phyloP scores from a whole-genome alignment of 2,329 filamentous ascomycete genomes.

The Talaromyces atroroseus region DNA sequence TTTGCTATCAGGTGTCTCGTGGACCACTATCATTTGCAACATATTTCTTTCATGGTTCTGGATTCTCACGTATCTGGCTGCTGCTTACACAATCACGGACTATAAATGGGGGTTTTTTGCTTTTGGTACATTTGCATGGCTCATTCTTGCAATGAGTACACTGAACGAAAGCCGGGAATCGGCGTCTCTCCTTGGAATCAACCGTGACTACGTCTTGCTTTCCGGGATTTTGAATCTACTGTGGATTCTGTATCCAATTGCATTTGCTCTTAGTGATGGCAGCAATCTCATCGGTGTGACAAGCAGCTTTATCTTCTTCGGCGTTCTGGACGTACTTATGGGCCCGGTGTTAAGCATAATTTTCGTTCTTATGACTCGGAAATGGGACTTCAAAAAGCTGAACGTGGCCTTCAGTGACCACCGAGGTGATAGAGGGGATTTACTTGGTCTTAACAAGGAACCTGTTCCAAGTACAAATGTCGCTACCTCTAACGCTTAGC shows the following conservation, averaged over 20 bases:
- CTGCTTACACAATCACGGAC: constrained; percentile 43
- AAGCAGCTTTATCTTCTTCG: constrained; percentile 47
- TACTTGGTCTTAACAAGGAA: neutral
- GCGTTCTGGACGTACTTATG: constrained; percentile 49
- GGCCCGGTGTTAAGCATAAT: constrained; percentile 42
- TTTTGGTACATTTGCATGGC: constrained; percentile 47
- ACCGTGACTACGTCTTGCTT: constrained; percentile 43
- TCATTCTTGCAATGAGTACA: constrained; percentile 45
- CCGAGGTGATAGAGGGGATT: constrained; percentile 1
- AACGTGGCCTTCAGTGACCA: constrained; percentile 51
- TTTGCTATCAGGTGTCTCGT: constrained; percentile 49
- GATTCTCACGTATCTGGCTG: constrained; percentile 47
- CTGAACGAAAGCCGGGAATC: constrained; percentile 35
- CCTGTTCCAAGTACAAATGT: neutral
- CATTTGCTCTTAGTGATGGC: constrained; percentile 50
- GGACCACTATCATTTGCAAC: constrained; percentile 52
- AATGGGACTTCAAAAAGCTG: constrained; percentile 50
- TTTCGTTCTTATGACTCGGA: constrained; percentile 24
- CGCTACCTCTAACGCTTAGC: neutral
- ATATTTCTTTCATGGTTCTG: constrained; percentile 49
- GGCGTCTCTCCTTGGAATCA: constrained; percentile 40
- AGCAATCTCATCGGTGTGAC: constrained; percentile 48
- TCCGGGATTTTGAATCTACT: constrained; percentile 42
- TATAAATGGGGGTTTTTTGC: constrained; percentile 57
- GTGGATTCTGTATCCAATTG: constrained; percentile 45